Evolutionary conservation across 169 alveolate genomes (phyloP).

Genomic region (Plasmodium malariae): DNA sequence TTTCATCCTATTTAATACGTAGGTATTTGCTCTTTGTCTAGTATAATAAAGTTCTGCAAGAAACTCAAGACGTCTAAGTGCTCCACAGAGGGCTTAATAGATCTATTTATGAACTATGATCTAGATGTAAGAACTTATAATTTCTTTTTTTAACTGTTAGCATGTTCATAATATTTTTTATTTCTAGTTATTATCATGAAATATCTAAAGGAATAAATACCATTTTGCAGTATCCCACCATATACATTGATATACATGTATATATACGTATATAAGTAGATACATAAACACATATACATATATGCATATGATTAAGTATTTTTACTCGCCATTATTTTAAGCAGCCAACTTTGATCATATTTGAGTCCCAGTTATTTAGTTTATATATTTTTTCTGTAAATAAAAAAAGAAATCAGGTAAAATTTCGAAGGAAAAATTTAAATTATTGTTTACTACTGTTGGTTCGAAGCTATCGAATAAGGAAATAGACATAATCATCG

Average conservation of each 20-base stretch:
- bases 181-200: too few relatives aligned
- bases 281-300: neutral
- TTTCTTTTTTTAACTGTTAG: neutral
- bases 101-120: slow-evolving; percentile 41
- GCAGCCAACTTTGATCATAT: slow-evolving; percentile 8
- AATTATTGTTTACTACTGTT: slow-evolving; percentile 49
- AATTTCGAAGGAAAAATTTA: slow-evolving; percentile 40
- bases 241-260: neutral
- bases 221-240: too few relatives aligned
- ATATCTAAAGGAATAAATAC: too few relatives aligned
- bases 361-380: neutral
- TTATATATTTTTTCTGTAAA: neutral
- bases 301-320: too few relatives aligned
- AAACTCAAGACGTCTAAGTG: slow-evolving; percentile 7
- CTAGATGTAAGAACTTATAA: slow-evolving; percentile 14
- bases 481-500: slow-evolving; percentile 52
- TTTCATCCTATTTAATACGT: too few relatives aligned
- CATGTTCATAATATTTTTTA: neutral
- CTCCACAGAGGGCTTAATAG: slow-evolving; percentile 37
- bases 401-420: slow-evolving; percentile 53
- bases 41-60: slow-evolving; percentile 50
- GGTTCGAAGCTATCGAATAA: slow-evolving; percentile 44
- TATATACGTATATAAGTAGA: neutral
- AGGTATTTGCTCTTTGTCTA: slow-evolving; percentile 60
- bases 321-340: too few relatives aligned